phyloP scores from a whole-genome alignment of 306 rosid species.

The Sindora glabra region DNA sequence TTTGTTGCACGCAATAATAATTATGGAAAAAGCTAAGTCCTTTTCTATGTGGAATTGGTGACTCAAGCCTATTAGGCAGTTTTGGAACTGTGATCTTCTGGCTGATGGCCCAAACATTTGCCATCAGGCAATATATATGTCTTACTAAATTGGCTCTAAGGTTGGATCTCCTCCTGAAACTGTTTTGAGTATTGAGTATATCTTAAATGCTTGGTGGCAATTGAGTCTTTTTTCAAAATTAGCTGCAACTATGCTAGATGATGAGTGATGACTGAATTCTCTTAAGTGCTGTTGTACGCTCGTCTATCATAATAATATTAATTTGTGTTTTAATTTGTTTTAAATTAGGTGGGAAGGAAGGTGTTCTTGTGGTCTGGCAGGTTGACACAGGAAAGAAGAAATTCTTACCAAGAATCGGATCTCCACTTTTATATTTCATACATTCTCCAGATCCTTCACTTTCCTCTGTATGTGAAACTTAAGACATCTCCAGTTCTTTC shows the following conservation, averaged over 20 bases:
- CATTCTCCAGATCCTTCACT: slow-evolving; percentile 79
- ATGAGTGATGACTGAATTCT: not conserved
- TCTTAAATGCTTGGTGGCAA: not conserved
- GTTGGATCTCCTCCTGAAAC: not conserved
- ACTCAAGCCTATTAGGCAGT: not conserved
- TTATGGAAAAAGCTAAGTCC: not conserved
- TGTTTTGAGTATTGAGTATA: not conserved
- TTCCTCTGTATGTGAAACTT: slow-evolving; percentile 57
- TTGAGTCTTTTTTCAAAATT: not conserved
- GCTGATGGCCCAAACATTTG: not conserved
- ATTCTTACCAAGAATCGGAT: slow-evolving; percentile 77
- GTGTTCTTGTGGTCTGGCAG: slow-evolving; percentile 95
- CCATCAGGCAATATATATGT: not conserved
- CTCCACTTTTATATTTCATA: slow-evolving; percentile 70
- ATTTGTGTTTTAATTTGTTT: slow-evolving; percentile 24
- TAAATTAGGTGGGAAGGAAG: slow-evolving; percentile 80
- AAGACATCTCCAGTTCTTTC: not conserved
- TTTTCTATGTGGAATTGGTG: not conserved
- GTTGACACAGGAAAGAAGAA: slow-evolving; percentile 78
- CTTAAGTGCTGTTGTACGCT: not conserved
- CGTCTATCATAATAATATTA: not conserved
- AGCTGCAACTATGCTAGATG: not conserved
- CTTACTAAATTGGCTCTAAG: not conserved
- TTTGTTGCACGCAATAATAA: not conserved
- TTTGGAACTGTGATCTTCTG: not conserved